Percentiles rank a stretch among this genome's conserved stretches.
Conservation (phyloP, 805 yeast species). For the Monosporozyma aquatica region DNA sequence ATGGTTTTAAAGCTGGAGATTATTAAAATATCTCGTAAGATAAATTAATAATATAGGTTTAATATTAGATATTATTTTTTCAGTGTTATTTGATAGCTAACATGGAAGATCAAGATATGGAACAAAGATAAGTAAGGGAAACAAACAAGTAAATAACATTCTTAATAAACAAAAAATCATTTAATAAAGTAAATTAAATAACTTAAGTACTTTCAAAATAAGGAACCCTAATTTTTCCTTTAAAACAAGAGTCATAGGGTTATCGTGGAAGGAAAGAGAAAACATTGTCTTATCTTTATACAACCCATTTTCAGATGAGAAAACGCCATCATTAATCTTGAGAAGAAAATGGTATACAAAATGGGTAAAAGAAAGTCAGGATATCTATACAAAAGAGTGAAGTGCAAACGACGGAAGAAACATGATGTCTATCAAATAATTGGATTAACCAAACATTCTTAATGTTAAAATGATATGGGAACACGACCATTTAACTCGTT, state of each 20-base stretch:
- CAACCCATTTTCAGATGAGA: too few species aligned
- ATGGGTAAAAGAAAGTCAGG: too few species aligned
- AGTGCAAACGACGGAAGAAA: constrained; percentile 2
- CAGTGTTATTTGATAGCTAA: neutral
- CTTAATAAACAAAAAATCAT: too few species aligned
- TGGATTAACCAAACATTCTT: neutral
- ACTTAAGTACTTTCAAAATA: too few species aligned
- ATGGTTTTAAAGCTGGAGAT: constrained; percentile 87
- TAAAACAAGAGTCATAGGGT: too few species aligned
- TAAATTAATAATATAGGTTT: constrained; percentile 3
- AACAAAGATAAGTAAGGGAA: neutral
- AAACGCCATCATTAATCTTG: too few species aligned
- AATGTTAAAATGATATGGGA: neutral
- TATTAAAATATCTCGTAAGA: neutral
- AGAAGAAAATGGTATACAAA: too few species aligned
- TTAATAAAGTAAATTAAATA: too few species aligned
- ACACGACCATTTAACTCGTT: neutral
- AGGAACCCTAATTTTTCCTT: too few species aligned
- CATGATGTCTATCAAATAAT: constrained; percentile 2
- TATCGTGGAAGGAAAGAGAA: too few species aligned
- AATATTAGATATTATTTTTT: constrained; percentile 9
- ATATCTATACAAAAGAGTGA: neutral
- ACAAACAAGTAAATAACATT: too few species aligned
- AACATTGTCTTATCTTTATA: too few species aligned
- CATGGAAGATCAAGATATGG: neutral